Evolutionary conservation across 257 asterid genomes (phyloP).

Genomic region (Rehmannia glutinosa): DNA sequence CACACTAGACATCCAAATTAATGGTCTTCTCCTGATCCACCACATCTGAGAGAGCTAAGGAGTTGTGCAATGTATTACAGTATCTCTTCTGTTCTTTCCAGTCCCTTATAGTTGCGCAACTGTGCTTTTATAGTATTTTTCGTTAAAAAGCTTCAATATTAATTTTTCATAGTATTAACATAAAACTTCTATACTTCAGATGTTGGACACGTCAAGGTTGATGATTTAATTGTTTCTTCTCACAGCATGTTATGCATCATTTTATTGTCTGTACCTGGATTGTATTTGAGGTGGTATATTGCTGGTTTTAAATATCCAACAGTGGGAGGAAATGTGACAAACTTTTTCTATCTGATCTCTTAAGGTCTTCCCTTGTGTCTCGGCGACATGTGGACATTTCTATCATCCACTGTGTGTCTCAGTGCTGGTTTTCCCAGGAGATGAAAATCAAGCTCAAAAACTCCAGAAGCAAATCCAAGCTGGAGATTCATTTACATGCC

Average conservation of each 20-base stretch:
- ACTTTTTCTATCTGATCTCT: constrained; percentile 15
- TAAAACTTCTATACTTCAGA: too few relatives aligned
- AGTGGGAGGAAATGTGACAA: constrained; percentile 9
- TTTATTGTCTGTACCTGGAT: not conserved
- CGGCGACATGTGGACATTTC: constrained; percentile 80
- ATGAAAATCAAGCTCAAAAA: constrained; percentile 36
- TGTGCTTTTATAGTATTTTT: too few relatives aligned
- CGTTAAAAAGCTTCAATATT: too few relatives aligned
- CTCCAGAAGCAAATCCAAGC: constrained; percentile 41
- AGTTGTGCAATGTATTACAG: not conserved
- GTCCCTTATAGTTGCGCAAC: not conserved
- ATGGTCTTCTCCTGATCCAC: not conserved
- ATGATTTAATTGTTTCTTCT: too few relatives aligned
- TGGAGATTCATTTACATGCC: constrained; percentile 70
- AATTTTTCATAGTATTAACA: too few relatives aligned
- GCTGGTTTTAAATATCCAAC: not conserved
- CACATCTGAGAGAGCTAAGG: too few relatives aligned
- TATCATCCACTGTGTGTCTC: constrained; percentile 66
- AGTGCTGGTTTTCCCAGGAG: constrained; percentile 37
- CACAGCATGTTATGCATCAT: too few relatives aligned
- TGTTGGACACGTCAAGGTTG: too few relatives aligned
- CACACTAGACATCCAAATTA: too few relatives aligned
- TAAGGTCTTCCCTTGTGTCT: constrained; percentile 71
- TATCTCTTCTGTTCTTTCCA: not conserved
- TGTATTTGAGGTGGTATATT: not conserved